A percentile compares a stretch with the other conserved stretches of the same genome.
These are phyloP conservation scores for Gremmenia infestans DNA, from an alignment of 2,329 filamentous ascomycete genomes.

Conservation along the genomic window DNA sequence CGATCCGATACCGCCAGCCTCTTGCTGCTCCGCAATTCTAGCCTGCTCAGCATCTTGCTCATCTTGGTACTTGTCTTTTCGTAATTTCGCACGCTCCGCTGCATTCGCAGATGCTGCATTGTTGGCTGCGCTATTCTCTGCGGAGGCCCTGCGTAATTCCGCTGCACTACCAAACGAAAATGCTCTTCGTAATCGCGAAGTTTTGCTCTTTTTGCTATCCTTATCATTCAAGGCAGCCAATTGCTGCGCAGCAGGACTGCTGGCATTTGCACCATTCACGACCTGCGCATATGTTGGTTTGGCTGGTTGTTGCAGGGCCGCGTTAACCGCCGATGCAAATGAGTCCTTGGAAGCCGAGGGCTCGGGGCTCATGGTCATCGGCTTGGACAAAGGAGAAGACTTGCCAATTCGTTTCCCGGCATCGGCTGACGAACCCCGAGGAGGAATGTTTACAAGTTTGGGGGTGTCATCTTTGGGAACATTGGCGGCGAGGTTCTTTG, in stretches of 20 bases:
- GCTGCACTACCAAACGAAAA: constrained; percentile 97
- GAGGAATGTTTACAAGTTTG: constrained; percentile 53
- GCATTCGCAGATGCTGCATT: constrained; percentile 21
- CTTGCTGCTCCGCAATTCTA: constrained; percentile 86
- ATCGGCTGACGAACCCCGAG: constrained; percentile 55
- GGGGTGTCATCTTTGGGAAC: constrained; percentile 49
- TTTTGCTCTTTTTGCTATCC: constrained; percentile 76
- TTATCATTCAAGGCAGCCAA: constrained; percentile 84
- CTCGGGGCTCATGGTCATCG: constrained; percentile 57
- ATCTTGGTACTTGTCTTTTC: constrained; percentile 54
- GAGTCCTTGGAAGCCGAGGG: constrained; percentile 39
- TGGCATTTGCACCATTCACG: constrained; percentile 32
- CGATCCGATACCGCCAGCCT: constrained; percentile 84
- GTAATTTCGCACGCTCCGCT: constrained; percentile 51
- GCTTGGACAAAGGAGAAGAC: constrained; percentile 71
- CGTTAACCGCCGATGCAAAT: constrained; percentile 33
- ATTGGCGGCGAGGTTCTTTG: constrained; percentile 33
- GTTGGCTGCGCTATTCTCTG: constrained; percentile 49
- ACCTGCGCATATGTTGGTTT: constrained; percentile 29
- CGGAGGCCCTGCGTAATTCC: constrained; percentile 74
- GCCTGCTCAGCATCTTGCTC: constrained; percentile 83
- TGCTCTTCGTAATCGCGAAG: constrained; percentile 77
- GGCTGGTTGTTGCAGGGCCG: constrained; percentile 29
- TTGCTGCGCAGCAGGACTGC: constrained; percentile 69
- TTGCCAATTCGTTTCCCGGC: constrained; percentile 59